Evolutionary conservation across 805 yeast species (phyloP), one percentile per base, ranked within the genome.

Genomic region (Pichia phayaonensis): DNA sequence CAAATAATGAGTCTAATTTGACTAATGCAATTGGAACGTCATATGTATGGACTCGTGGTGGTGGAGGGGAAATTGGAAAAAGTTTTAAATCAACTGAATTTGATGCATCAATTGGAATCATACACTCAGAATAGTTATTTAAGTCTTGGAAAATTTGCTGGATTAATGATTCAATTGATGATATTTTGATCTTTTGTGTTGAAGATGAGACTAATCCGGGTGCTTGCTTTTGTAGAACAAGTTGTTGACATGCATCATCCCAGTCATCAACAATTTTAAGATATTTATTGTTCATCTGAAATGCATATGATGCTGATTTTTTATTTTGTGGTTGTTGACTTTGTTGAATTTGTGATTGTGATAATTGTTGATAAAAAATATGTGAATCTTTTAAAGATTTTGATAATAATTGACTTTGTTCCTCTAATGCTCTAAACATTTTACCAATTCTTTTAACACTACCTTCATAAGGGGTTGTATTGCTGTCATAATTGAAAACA

Each of bases 21-120:
- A 94, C 96, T 0, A 92, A 83, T n/a, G 95, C 80, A 6, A 90
- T 79, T 0, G 99, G 99, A 0, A 94, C 99, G 64, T 92, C 96
- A 59, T 74, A 86, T 0, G 95, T 80, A 46, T 81, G 74, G 22
- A 94, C 70, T 45, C 79, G 79, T 0, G 90, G 84, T 0, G 92
- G 96, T 1, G 90, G 86, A 13, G 86, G 84, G 36, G 85, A 71
- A n/a, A 87, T 72, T 0, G 98, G 98, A 60, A 94, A 87, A n/a
- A 94, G 70, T 62, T 95, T 94, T 61, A 95, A 89, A 66, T 94
- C 96, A 26, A 94, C 85, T 2, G 94, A 83, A 62, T 87, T 94
- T 29, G 95, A 84, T 23, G 82, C 83, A 61, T 92, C 97, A 34
- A 94, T 80, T 0, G 97, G 97, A 29, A 94, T 92, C 64, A 90